Conservation (phyloP, 1,284 basidiomycete genomes). For the Leccinum subfulvum region DNA sequence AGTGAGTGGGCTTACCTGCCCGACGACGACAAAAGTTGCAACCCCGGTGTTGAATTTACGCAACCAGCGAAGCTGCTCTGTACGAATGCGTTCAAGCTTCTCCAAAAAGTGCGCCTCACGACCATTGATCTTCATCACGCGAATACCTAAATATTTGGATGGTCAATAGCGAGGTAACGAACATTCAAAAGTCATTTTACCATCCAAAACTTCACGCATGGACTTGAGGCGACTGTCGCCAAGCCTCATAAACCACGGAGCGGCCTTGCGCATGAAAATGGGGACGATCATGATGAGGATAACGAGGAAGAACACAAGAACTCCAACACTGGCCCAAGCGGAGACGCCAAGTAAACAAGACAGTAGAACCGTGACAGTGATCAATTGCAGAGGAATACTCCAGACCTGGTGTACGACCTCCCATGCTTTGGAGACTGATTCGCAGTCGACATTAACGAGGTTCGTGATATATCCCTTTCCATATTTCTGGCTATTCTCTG, state of each 20-base stretch:
- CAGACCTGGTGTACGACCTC: slow-evolving; percentile 29
- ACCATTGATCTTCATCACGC: slow-evolving; percentile 30
- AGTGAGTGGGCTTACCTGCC: slow-evolving; percentile 16
- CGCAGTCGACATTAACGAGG: slow-evolving; percentile 32
- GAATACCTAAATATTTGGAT: slow-evolving; percentile 17
- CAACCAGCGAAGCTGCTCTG: slow-evolving; percentile 28
- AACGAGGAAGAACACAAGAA: slow-evolving; percentile 24
- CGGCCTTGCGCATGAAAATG: slow-evolving; percentile 32
- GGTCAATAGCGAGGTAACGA: not conserved
- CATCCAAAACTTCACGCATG: slow-evolving; percentile 30
- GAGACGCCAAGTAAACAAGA: slow-evolving; percentile 30
- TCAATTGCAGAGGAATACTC: slow-evolving; percentile 30
- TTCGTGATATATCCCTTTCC: slow-evolving; percentile 31
- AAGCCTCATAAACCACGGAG: slow-evolving; percentile 29
- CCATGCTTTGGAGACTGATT: slow-evolving; percentile 31
- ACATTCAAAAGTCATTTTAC: slow-evolving; percentile 6
- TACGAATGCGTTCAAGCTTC: slow-evolving; percentile 26
- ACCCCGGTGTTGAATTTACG: slow-evolving; percentile 30
- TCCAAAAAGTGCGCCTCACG: slow-evolving; percentile 24
- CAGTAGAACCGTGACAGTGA: slow-evolving; percentile 21
- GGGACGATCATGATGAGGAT: slow-evolving; percentile 32
- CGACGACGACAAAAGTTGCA: slow-evolving; percentile 28
- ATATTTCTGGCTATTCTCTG: slow-evolving; percentile 28
- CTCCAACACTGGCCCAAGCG: slow-evolving; percentile 32
- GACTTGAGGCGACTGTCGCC: slow-evolving; percentile 30